These are phyloP conservation scores for Coniochaeta ligniaria DNA, from an alignment of 2,329 filamentous ascomycete species.

Conservation along the genomic window DNA sequence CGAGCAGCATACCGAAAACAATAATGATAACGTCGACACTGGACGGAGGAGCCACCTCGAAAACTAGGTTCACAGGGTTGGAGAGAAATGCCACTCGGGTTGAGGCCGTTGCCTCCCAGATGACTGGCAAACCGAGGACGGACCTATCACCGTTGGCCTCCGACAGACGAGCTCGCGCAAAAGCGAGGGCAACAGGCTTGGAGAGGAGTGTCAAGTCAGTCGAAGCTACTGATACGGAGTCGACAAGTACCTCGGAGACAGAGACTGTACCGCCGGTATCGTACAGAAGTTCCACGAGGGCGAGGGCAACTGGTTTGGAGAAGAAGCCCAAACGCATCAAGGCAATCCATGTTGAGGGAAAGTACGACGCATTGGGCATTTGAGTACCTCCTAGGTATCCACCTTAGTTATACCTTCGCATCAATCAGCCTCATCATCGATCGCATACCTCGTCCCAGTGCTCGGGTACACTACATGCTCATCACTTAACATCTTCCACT, in stretches of 20 bases:
- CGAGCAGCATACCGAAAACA: neutral
- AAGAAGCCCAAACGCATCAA: slow-evolving; percentile 11
- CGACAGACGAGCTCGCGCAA: neutral
- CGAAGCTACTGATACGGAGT: slow-evolving; percentile 3
- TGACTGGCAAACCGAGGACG: no score
- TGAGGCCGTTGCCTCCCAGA: no score
- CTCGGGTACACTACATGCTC: no score
- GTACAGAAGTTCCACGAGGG: neutral
- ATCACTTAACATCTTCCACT: no score
- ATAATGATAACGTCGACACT: neutral
- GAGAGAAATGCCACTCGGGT: neutral
- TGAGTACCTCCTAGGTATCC: slow-evolving; percentile 13
- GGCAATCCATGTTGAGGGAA: slow-evolving; percentile 12
- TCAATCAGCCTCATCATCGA: neutral
- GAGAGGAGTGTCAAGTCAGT: slow-evolving; percentile 10
- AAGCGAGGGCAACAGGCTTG: neutral
- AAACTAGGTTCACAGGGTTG: neutral
- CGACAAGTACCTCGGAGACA: neutral
- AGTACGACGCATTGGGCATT: slow-evolving; percentile 25
- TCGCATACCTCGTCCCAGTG: no score
- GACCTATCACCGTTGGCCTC: no score
- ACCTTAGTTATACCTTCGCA: neutral
- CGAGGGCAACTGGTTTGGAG: neutral
- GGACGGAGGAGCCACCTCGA: neutral
- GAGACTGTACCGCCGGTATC: neutral